Percentiles rank a stretch among this genome's conserved stretches.
These are phyloP conservation scores for Skeletonema tropicum DNA, from an alignment of 108 stramenopile species.

Conservation along the genomic window DNA sequence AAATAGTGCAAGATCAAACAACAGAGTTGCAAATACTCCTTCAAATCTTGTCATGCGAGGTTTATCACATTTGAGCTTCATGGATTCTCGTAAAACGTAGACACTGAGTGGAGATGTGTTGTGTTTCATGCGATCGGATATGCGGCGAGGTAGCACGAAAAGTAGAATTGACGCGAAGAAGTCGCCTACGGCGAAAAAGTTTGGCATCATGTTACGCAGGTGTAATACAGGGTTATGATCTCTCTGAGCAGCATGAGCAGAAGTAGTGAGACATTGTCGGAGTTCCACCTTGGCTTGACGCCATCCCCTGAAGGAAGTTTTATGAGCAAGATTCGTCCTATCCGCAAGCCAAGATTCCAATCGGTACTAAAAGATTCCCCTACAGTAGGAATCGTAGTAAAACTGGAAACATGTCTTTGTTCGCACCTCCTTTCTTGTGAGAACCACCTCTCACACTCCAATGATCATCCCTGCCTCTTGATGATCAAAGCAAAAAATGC, in stretches of 20 bases:
- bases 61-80: conserved; percentile 10
- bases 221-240: no score
- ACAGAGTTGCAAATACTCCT: conserved; percentile 51
- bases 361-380: background rate
- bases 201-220: background rate
- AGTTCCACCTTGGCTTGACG: no score
- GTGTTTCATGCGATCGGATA: conserved; percentile 27
- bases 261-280: no score
- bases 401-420: background rate
- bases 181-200: conserved; percentile 27
- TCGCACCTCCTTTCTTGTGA: background rate
- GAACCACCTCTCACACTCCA: background rate
- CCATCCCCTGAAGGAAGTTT: no score
- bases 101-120: conserved; percentile 31
- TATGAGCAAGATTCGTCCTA: background rate
- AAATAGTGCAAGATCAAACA: conserved; percentile 57
- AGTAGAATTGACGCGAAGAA: conserved; percentile 28
- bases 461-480: no score
- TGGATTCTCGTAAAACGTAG: conserved; percentile 23
- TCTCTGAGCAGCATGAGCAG: no score
- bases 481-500: no score
- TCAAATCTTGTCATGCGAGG: conserved; percentile 55
- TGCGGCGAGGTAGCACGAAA: conserved; percentile 25
- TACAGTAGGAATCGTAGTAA: background rate
- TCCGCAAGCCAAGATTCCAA: background rate